Conservation (phyloP, 78 protist species). For the Bigelowiella natans region DNA sequence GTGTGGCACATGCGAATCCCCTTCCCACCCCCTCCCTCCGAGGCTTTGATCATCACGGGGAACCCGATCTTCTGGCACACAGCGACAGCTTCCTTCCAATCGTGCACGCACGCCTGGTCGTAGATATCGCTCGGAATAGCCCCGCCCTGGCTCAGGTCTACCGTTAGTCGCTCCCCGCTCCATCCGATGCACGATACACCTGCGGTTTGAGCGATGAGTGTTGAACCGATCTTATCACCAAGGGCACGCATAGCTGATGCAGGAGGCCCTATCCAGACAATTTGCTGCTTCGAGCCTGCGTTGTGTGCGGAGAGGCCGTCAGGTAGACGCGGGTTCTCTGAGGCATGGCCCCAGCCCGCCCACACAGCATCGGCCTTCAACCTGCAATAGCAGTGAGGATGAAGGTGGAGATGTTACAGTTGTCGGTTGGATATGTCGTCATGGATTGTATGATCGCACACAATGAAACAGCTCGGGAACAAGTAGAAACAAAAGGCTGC, state of each 20-base stretch:
- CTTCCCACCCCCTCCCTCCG: conserved; percentile 1
- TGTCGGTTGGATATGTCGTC: too few species aligned
- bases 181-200: conserved; percentile 82
- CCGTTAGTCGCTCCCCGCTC: conserved; percentile 52
- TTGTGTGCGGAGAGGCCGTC: conserved; percentile 14
- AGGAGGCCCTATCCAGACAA: conserved; percentile 74
- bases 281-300: background rate
- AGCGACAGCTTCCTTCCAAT: background rate
- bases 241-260: conserved; percentile 45
- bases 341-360: conserved; percentile 98
- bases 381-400: too few species aligned
- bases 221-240: conserved; percentile 94
- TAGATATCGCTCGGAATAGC: background rate
- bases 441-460: too few species aligned
- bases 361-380: conserved; percentile 43
- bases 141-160: background rate
- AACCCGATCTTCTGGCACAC: background rate
- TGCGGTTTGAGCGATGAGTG: conserved; percentile 88
- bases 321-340: conserved; percentile 93
- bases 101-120: background rate
- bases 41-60: conserved; percentile 20
- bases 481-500: background rate
- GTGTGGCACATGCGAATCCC: background rate
- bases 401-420: too few species aligned
- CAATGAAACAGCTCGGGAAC: background rate